phyloP scores from a whole-genome alignment of 305 asterid species.

The Ajuga reptans region DNA sequence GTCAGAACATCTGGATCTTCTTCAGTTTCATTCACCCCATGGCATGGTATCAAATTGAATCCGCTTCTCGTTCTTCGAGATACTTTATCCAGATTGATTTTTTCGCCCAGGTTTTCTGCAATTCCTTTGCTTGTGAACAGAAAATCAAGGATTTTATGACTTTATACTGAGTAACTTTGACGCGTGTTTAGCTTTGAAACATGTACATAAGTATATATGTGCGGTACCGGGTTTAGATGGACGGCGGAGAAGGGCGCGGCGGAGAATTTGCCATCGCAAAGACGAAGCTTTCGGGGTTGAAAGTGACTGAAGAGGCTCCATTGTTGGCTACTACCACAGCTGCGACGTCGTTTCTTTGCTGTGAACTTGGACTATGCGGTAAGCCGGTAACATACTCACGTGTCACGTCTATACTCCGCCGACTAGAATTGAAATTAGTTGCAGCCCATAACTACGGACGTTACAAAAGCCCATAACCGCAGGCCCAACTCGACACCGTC shows the following conservation, averaged over 20 bases:
- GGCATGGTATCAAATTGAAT: conserved; percentile 62
- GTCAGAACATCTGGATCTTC: conserved; percentile 30
- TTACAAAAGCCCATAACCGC: no score
- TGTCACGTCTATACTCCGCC: no score
- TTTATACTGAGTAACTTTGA: neutral
- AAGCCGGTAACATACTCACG: no score
- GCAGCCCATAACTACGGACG: no score
- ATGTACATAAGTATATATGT: neutral
- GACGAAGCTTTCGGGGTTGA: conserved; percentile 39
- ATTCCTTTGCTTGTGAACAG: conserved; percentile 13
- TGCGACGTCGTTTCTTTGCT: conserved; percentile 11
- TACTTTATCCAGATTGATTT: conserved; percentile 35
- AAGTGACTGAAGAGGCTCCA: conserved; percentile 26
- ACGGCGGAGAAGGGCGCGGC: conserved; percentile 56
- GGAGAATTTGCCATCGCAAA: conserved; percentile 72
- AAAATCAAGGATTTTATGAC: conserved; percentile 20
- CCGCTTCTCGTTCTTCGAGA: conserved; percentile 63
- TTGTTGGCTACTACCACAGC: neutral
- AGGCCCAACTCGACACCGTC: no score
- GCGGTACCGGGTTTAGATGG: conserved; percentile 34
- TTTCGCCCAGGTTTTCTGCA: conserved; percentile 42
- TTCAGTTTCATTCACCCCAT: conserved; percentile 25
- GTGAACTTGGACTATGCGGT: conserved; percentile 1
- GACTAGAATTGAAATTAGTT: no score
- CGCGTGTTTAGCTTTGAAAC: neutral